phyloP scores from a whole-genome alignment of 2,329 filamentous ascomycete genomes.

The Fusarium verrucosum region DNA sequence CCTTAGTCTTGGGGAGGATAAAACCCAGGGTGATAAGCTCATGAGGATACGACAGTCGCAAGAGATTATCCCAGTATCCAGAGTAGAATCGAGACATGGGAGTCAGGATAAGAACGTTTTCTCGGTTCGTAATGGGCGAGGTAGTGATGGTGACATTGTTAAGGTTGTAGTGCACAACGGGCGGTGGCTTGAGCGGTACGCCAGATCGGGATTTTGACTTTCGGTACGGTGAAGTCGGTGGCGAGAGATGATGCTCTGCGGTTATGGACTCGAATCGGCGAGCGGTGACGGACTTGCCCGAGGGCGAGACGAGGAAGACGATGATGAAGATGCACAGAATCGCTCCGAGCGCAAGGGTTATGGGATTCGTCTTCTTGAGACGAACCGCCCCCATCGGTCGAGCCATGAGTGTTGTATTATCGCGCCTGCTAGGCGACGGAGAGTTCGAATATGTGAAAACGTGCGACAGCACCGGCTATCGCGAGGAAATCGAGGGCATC shows the following conservation, averaged over 20 bases:
- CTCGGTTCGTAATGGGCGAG: slow-evolving; percentile 79
- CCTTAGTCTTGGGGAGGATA: slow-evolving; percentile 92
- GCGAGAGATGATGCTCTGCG: slow-evolving; percentile 56
- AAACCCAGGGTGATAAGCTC: slow-evolving; percentile 95
- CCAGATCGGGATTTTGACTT: slow-evolving; percentile 51
- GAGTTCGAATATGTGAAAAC: not conserved
- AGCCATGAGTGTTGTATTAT: slow-evolving; percentile 56
- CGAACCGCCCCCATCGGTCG: slow-evolving; percentile 71
- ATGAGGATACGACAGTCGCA: slow-evolving; percentile 87
- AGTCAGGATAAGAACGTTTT: slow-evolving; percentile 90
- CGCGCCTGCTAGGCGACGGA: slow-evolving; percentile 3
- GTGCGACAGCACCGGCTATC: slow-evolving; percentile 38
- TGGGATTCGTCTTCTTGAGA: slow-evolving; percentile 81
- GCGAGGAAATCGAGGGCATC: slow-evolving; percentile 35
- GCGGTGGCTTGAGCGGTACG: slow-evolving; percentile 66
- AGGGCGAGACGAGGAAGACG: slow-evolving; percentile 67
- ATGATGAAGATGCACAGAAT: slow-evolving; percentile 78
- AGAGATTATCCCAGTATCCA: slow-evolving; percentile 93
- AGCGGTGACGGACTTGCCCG: slow-evolving; percentile 60
- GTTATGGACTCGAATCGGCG: slow-evolving; percentile 58
- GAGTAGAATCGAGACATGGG: slow-evolving; percentile 94
- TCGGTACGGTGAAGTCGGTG: slow-evolving; percentile 55
- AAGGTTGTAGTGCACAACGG: slow-evolving; percentile 91
- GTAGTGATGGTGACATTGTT: slow-evolving; percentile 90
- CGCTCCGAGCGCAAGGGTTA: slow-evolving; percentile 76